phyloP scores from a whole-genome alignment of 2,329 filamentous ascomycete species.

The Phyllosticta citriasiana region DNA sequence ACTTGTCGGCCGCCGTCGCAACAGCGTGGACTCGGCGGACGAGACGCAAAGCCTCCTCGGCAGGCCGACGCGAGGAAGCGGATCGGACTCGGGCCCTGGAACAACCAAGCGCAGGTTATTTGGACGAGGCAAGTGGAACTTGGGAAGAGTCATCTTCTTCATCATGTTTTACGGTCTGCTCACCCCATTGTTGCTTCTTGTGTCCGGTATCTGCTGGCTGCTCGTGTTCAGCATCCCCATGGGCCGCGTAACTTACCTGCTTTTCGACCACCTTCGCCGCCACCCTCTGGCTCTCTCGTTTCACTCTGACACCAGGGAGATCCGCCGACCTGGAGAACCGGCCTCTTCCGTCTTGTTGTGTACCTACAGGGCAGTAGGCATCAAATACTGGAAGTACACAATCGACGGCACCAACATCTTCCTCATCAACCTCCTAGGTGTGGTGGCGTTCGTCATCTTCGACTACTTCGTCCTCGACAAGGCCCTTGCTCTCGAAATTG shows the following conservation, averaged over 20 bases:
- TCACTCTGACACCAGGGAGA: slow-evolving; percentile 71
- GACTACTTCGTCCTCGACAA: slow-evolving; percentile 76
- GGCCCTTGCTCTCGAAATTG: slow-evolving; percentile 57
- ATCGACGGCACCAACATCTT: slow-evolving; percentile 98
- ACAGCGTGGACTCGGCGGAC: slow-evolving; percentile 78
- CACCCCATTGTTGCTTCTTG: slow-evolving; percentile 73
- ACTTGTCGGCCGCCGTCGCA: slow-evolving; percentile 73
- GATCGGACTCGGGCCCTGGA: slow-evolving; percentile 24
- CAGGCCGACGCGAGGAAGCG: slow-evolving; percentile 45
- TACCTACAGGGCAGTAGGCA: slow-evolving; percentile 89
- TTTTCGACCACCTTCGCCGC: slow-evolving; percentile 83
- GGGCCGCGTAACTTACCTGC: slow-evolving; percentile 84
- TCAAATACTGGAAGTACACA: slow-evolving; percentile 99
- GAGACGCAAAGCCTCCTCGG: slow-evolving; percentile 88
- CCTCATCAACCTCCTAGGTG: slow-evolving; percentile 87
- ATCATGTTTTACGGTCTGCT: slow-evolving; percentile 90
- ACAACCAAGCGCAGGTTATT: slow-evolving; percentile 63
- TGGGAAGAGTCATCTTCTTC: slow-evolving; percentile 93
- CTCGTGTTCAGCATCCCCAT: slow-evolving; percentile 97
- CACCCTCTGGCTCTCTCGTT: slow-evolving; percentile 91
- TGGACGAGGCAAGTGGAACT: slow-evolving; percentile 89
- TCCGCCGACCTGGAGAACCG: slow-evolving; percentile 59
- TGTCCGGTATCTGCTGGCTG: slow-evolving; percentile 87
- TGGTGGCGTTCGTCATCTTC: slow-evolving; percentile 90
- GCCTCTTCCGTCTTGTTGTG: slow-evolving; percentile 85